phyloP scores from a whole-genome alignment of 768 basidiomycete genomes.

The Strobilomyces dryophilus region DNA sequence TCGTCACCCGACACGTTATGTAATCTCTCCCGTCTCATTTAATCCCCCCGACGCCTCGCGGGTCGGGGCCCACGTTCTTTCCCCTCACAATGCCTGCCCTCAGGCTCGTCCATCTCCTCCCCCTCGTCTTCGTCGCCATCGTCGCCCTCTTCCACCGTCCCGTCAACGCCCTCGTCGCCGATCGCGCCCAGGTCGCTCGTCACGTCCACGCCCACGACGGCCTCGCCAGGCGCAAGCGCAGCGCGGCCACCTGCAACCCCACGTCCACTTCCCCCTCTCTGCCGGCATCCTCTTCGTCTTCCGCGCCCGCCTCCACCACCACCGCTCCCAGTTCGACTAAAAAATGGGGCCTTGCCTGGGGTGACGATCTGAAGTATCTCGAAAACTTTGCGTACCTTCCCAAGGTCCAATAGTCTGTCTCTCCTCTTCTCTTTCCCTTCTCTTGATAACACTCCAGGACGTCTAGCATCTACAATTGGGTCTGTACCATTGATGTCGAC shows the following conservation, averaged over 20 bases:
- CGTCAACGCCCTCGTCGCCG: conserved; percentile 50
- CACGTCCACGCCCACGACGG: conserved; percentile 42
- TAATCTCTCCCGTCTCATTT: conserved; percentile 5
- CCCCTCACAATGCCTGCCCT: conserved; percentile 38
- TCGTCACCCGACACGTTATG: conserved; percentile 13
- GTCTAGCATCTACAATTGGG: conserved; percentile 62
- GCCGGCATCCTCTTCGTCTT: neutral
- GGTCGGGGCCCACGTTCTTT: conserved; percentile 13
- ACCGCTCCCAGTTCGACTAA: neutral
- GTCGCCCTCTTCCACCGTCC: conserved; percentile 44
- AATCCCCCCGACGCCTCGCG: neutral
- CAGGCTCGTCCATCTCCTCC: conserved; percentile 55
- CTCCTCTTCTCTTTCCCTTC: neutral
- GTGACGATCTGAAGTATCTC: conserved; percentile 33
- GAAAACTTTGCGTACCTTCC: conserved; percentile 38
- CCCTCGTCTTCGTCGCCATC: conserved; percentile 55
- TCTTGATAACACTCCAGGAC: neutral
- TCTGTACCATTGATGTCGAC: no score
- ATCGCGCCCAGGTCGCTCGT: conserved; percentile 39
- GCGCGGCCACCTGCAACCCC: conserved; percentile 53
- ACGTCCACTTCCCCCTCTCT: neutral
- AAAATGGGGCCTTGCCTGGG: conserved; percentile 63
- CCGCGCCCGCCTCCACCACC: conserved; percentile 2
- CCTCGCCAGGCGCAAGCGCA: conserved; percentile 47
- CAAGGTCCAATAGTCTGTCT: conserved; percentile 41